phyloP scores from a whole-genome alignment of 345 rosid genomes.

The Lagerstroemia speciosa region DNA sequence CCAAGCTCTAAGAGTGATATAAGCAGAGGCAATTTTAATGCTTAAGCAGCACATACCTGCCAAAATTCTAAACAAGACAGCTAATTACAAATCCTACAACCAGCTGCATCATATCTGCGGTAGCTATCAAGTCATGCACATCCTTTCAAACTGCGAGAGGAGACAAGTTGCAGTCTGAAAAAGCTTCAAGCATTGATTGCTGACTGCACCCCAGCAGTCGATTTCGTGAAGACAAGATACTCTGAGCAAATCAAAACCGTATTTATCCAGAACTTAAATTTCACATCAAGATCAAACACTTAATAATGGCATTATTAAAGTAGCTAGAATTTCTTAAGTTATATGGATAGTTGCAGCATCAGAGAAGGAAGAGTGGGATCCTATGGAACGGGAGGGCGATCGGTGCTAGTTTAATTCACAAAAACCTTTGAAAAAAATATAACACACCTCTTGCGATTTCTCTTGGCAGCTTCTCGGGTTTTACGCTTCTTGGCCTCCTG shows the following conservation, averaged over 20 bases:
- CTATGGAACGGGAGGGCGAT: too few species aligned
- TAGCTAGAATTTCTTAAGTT: too few species aligned
- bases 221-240: not conserved
- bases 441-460: slow-evolving; percentile 22
- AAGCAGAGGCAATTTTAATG: not conserved
- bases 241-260: not conserved
- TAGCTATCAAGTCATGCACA: too few species aligned
- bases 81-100: too few species aligned
- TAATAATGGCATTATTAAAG: not conserved
- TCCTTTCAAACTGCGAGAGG: too few species aligned
- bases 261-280: too few species aligned
- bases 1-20: not conserved
- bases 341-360: not conserved
- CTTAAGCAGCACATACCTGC: not conserved
- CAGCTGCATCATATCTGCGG: too few species aligned
- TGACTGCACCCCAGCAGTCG: not conserved
- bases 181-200: not conserved
- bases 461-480: slow-evolving; percentile 22
- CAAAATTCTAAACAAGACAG: not conserved
- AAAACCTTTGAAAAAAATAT: not conserved
- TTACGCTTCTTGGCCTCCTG: slow-evolving; percentile 30
- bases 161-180: too few species aligned
- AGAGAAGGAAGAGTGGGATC: too few species aligned
- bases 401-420: not conserved
- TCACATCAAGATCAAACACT: too few species aligned